A percentile compares a stretch with the other conserved stretches of the same genome.
These are phyloP conservation scores for Fusarium irregulare DNA, from an alignment of 2,329 filamentous ascomycete species.

Conservation along the genomic window DNA sequence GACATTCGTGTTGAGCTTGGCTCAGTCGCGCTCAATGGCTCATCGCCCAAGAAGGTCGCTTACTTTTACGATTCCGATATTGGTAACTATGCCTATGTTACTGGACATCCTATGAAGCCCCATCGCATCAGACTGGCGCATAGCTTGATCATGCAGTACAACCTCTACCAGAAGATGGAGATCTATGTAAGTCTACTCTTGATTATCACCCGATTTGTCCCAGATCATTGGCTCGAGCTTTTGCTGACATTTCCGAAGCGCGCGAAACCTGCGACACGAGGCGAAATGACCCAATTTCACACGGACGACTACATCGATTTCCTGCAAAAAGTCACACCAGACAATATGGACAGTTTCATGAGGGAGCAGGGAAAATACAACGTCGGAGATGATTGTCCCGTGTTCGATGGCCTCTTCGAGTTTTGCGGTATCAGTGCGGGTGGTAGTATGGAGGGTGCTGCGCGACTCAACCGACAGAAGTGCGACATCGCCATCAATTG, in stretches of 20 bases:
- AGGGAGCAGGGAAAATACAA: slow-evolving; percentile 95
- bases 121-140: slow-evolving; percentile 96
- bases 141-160: slow-evolving; percentile 95
- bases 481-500: slow-evolving; percentile 98
- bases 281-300: slow-evolving; percentile 95
- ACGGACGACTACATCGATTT: slow-evolving; percentile 97
- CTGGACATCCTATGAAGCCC: slow-evolving; percentile 98
- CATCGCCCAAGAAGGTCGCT: slow-evolving; percentile 81
- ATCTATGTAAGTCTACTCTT: slow-evolving; percentile 76
- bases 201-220: not conserved
- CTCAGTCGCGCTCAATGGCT: slow-evolving; percentile 60
- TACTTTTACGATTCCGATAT: slow-evolving; percentile 99
- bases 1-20: slow-evolving; percentile 55
- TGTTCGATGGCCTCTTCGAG: slow-evolving; percentile 97
- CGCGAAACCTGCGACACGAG: slow-evolving; percentile 85
- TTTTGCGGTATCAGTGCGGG: slow-evolving; percentile 96
- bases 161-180: slow-evolving; percentile 96
- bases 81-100: slow-evolving; percentile 97
- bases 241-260: slow-evolving; percentile 64
- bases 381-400: slow-evolving; percentile 95
- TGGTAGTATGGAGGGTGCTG: slow-evolving; percentile 92
- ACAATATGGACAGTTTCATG: slow-evolving; percentile 95
- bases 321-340: slow-evolving; percentile 91
- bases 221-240: not conserved
- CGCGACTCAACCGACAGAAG: slow-evolving; percentile 88